Evolutionary conservation across 2,329 filamentous ascomycete genomes (phyloP), one percentile per base, ranked within the genome.

Genomic region (Aspergillus fijiensis): DNA sequence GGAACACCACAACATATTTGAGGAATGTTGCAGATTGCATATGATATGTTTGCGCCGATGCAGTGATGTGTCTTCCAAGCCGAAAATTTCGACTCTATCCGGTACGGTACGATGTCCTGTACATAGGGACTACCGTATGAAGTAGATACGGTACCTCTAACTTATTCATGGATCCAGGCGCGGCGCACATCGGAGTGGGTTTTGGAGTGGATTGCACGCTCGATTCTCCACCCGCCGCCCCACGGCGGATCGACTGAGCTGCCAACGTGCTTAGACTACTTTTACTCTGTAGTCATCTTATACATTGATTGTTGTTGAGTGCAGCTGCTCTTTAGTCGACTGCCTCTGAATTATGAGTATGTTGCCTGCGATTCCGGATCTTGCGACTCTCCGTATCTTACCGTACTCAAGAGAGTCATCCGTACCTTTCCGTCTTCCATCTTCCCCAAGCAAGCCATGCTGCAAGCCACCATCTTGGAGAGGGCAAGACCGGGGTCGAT

Each of bases 401-500:
- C 27, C 27, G 27, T 29, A 29, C 27, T 9, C 27, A 29, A 29
- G 7, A 29, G 2, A 29, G 27, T 9, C 27, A 29, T 9, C 7
- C 27, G 29, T 55, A 29, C 23, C 52, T 48, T 48, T 55, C 39
- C 25, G 31, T 31, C 31, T 21, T 52, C 42, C 29, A 39, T 27
- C 12, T 16, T 21, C 25, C 16, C 49, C 49, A 52, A 19, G 39
- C 16, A n/a, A 23, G 35, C 31, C 25, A 29, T 14, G 50, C 49
- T 50, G 49, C 23, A 50, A 50, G 49, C 29, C 49, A 27, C 31
- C 10, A 52, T 35, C 29, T 52, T 16, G 14, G 29, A 23, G n/a
- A 11, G 49, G 49, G 7, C 10, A 52, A 52, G 50, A 52, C 50
- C 50, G n/a, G 60, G 63, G 60, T 52, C 57, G 60, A 64, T 65